A percentile compares a stretch with the other conserved stretches of the same genome.
Evolutionary conservation across 345 rosid species (phyloP).

Genomic region (Citrus hindsii): DNA sequence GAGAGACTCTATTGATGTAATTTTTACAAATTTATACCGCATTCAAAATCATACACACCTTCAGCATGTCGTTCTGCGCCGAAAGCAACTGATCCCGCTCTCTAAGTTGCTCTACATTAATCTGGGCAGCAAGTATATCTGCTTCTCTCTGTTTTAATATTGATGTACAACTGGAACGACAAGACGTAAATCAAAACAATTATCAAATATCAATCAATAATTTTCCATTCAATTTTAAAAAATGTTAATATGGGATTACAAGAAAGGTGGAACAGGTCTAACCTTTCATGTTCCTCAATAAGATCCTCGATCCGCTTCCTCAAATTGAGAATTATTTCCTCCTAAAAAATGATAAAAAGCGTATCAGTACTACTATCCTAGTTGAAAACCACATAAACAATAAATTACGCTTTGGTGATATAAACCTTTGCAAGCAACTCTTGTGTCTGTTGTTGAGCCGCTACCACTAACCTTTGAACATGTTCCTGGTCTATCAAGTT

Average conservation of each 20-base stretch:
- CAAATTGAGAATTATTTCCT: conserved; percentile 59
- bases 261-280: background rate
- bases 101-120: conserved; percentile 63
- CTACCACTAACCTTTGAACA: conserved; percentile 63
- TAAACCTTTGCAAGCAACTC: conserved; percentile 69
- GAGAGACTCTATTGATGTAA: background rate
- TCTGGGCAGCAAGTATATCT: conserved; percentile 55
- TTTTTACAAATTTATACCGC: background rate
- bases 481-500: conserved; percentile 74
- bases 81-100: conserved; percentile 78
- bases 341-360: conserved; percentile 30
- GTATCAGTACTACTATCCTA: conserved; percentile 9
- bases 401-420: background rate
- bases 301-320: conserved; percentile 52
- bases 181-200: background rate
- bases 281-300: conserved; percentile 74
- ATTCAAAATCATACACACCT: conserved; percentile 36
- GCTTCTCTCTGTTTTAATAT: conserved; percentile 60
- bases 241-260: background rate
- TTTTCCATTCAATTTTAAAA: background rate
- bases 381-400: background rate
- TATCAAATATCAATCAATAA: background rate
- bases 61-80: conserved; percentile 80
- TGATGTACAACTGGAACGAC: conserved; percentile 46
- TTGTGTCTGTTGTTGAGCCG: conserved; percentile 62